Evolutionary conservation across 179 eudicot species (phyloP), one percentile per base, ranked within the genome.

Genomic region (Patellifolia procumbens): DNA sequence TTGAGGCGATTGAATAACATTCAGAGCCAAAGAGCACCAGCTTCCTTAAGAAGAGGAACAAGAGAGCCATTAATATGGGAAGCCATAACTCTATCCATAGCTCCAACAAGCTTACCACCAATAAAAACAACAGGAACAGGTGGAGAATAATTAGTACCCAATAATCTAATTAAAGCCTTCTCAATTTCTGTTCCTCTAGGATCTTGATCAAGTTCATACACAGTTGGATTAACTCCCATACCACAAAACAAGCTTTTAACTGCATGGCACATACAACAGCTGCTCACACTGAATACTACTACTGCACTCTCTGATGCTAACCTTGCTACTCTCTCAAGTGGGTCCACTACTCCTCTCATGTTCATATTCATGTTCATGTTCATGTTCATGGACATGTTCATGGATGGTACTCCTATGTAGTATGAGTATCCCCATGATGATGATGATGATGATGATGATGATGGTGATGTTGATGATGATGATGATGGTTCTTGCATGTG

Each of bases 241-340:
- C 92, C 89, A 34, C 88, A 87, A 62, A 91, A 87, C 7, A 91
- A 79, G 56, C 83, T 67, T 81, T 91, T 91, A 12, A 86, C 89
- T 0, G 93, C 96, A 42, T 89, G 96, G 77, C 96, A 91, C 93
- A 91, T 91, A 66, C 96, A 91, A 53, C 96, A 91, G 26, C 79
- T 83, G 84, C 95, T 91, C 29, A 82, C 51, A 52, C 89, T 88
- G 86, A 91, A 88, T 76, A 91, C 86, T 12, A 89, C 96, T 72
- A 91, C 96, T 17, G 96, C 96, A 32, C 91, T 91, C 79, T 89
- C 82, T 3, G 86, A 70, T 1, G 90, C 96, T 66, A 89, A 73
- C 73, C 81, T 73, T 6, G 81, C 88, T 43, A 91, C 89, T 76
- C 87, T 81, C 81, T 91, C 91, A 7, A 87, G 45, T 2, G 89